phyloP scores from a whole-genome alignment of 208 protist species.

The Crithidia bombi region DNA sequence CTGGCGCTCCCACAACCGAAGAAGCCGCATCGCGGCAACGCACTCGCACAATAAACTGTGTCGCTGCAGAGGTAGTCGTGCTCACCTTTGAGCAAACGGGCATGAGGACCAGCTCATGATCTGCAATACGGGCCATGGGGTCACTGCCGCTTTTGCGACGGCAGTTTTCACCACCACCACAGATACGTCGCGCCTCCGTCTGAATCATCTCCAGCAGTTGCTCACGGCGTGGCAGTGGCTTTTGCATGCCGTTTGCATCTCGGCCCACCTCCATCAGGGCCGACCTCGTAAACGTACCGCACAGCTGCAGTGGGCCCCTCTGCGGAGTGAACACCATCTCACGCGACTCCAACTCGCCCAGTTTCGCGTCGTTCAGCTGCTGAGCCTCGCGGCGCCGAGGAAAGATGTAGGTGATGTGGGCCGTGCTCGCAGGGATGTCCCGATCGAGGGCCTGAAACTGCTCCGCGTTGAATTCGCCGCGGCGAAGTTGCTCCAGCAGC shows the following conservation, averaged over 20 bases:
- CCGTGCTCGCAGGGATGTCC: slow-evolving; percentile 46
- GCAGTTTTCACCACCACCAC: no score
- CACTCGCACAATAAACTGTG: slow-evolving; percentile 55
- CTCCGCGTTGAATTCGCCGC: slow-evolving; percentile 55
- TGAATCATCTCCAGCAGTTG: slow-evolving; percentile 45
- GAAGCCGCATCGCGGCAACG: slow-evolving; percentile 48
- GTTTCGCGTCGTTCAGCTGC: slow-evolving; percentile 73
- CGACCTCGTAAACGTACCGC: slow-evolving; percentile 65
- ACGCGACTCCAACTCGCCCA: slow-evolving; percentile 59
- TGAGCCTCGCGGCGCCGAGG: slow-evolving; percentile 76
- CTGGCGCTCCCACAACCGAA: no score
- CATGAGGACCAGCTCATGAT: slow-evolving; percentile 81
- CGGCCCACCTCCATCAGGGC: slow-evolving; percentile 51
- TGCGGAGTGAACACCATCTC: slow-evolving; percentile 78
- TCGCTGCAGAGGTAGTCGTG: not conserved
- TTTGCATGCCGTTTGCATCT: slow-evolving; percentile 19
- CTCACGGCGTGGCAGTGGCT: slow-evolving; percentile 30
- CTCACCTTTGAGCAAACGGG: slow-evolving; percentile 30
- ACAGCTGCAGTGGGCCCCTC: slow-evolving; percentile 74
- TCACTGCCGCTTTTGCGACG: not conserved
- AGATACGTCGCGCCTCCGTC: slow-evolving; percentile 16
- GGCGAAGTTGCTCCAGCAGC: slow-evolving; percentile 65
- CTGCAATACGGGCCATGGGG: slow-evolving; percentile 10
- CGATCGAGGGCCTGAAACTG: slow-evolving; percentile 59
- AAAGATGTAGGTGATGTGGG: slow-evolving; percentile 85